phyloP scores from a whole-genome alignment of 1,284 basidiomycete species.

The Blastosporella zonata region DNA sequence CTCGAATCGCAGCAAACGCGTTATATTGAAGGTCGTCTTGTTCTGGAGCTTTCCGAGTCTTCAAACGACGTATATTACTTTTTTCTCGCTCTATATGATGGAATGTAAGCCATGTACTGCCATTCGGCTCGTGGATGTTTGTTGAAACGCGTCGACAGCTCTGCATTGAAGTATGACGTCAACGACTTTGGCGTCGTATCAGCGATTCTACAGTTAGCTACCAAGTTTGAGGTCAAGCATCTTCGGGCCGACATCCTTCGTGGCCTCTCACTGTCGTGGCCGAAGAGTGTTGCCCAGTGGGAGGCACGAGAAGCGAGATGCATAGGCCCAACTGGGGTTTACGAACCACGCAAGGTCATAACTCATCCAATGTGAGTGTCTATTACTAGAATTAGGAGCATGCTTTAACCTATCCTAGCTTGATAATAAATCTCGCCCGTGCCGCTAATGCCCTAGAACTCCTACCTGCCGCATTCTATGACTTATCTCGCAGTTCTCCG shows the following conservation, averaged over 20 bases:
- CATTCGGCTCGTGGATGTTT: background rate
- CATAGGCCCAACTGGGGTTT: constrained; percentile 45
- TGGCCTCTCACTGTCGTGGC: constrained; percentile 52
- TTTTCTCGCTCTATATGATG: constrained; percentile 61
- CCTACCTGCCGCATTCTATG: constrained; percentile 71
- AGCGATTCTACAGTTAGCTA: constrained; percentile 57
- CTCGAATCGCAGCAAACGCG: constrained; percentile 24
- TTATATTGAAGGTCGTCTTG: constrained; percentile 50
- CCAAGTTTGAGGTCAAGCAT: constrained; percentile 55
- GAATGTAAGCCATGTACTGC: constrained; percentile 38
- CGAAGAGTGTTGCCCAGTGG: constrained; percentile 56
- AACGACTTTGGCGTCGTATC: constrained; percentile 49
- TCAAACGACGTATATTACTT: constrained; percentile 53
- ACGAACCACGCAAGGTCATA: constrained; percentile 48
- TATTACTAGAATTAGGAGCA: background rate
- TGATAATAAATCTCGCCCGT: constrained; percentile 67
- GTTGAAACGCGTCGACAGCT: constrained; percentile 26
- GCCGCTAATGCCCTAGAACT: constrained; percentile 54
- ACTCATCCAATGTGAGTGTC: constrained; percentile 61
- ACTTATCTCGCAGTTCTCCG: constrained; percentile 61
- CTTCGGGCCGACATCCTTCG: constrained; percentile 54
- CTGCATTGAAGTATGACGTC: constrained; percentile 39
- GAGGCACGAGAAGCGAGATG: constrained; percentile 56
- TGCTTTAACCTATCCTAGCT: constrained; percentile 22
- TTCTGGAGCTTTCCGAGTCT: constrained; percentile 49